Conservation (phyloP, 371 early-diverging fungal species). For the Lichtheimia hyalospora region DNA sequence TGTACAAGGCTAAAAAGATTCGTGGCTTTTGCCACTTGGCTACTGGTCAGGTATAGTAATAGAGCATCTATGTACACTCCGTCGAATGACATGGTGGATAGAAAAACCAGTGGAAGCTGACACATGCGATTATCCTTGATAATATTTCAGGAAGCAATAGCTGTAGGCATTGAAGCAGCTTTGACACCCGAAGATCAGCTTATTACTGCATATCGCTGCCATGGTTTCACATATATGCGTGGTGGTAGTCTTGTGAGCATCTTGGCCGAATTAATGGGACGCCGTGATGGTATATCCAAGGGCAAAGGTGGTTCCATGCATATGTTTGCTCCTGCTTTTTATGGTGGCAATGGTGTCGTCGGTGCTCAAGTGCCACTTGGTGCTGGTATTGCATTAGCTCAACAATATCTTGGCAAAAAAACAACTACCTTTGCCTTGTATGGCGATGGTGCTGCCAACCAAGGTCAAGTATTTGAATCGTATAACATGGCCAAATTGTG, state of each 20-base stretch:
- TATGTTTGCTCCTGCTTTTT: slow-evolving; percentile 97
- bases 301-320: slow-evolving; percentile 99
- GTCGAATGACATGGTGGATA: slow-evolving; percentile 11
- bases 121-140: not conserved
- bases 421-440: slow-evolving; percentile 91
- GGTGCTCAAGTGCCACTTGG: slow-evolving; percentile 99
- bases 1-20: slow-evolving; percentile 96
- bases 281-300: slow-evolving; percentile 86
- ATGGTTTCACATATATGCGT: slow-evolving; percentile 95
- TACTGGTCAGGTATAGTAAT: slow-evolving; percentile 86
- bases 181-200: slow-evolving; percentile 88
- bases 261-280: slow-evolving; percentile 89
- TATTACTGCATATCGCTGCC: slow-evolving; percentile 99
- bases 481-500: slow-evolving; percentile 99
- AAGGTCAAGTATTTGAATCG: slow-evolving; percentile 99
- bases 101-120: slow-evolving; percentile 4
- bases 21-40: slow-evolving; percentile 99
- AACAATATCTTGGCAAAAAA: slow-evolving; percentile 85
- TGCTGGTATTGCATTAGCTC: slow-evolving; percentile 95
- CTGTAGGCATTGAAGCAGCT: slow-evolving; percentile 93
- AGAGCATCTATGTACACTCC: slow-evolving; percentile 10
- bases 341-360: slow-evolving; percentile 99
- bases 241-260: slow-evolving; percentile 79
- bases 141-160: slow-evolving; percentile 85
- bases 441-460: slow-evolving; percentile 99